Evolutionary conservation across 2,329 filamentous ascomycete genomes (phyloP).

Genomic region (Fusarium sublunatum): DNA sequence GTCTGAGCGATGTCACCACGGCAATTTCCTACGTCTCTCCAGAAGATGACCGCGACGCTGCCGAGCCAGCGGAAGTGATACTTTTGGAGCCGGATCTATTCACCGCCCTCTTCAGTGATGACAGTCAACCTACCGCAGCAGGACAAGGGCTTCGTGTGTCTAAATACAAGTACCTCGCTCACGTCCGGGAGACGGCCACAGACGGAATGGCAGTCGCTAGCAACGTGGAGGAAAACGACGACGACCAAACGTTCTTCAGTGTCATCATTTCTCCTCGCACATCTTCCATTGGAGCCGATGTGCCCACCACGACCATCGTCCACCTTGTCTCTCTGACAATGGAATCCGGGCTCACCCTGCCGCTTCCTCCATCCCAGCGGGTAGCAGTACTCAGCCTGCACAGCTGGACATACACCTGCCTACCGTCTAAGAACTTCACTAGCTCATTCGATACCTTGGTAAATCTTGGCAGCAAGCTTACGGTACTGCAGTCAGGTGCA

Average conservation of each 20-base stretch:
- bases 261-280: too few relatives aligned
- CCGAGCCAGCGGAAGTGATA: neutral
- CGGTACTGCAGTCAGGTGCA: too few relatives aligned
- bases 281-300: neutral
- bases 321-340: slow-evolving; percentile 42
- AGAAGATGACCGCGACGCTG: neutral
- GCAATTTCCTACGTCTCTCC: neutral
- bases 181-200: neutral
- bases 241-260: too few relatives aligned
- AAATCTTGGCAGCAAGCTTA: too few relatives aligned
- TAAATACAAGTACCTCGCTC: neutral
- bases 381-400: too few relatives aligned
- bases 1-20: neutral
- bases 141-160: too few relatives aligned
- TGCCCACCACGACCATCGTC: slow-evolving; percentile 1
- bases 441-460: too few relatives aligned
- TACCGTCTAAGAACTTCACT: slow-evolving; percentile 43
- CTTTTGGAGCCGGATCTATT: neutral
- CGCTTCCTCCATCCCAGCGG: too few relatives aligned
- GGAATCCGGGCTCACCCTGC: too few relatives aligned
- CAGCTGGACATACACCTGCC: slow-evolving; percentile 54
- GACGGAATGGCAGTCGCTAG: slow-evolving; percentile 1
- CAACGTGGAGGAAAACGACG: too few relatives aligned
- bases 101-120: neutral
- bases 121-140: too few relatives aligned